A percentile compares a stretch with the other conserved stretches of the same genome.
phyloP scores from a whole-genome alignment of 2,329 filamentous ascomycete species.

The Hirsutella thompsonii region DNA sequence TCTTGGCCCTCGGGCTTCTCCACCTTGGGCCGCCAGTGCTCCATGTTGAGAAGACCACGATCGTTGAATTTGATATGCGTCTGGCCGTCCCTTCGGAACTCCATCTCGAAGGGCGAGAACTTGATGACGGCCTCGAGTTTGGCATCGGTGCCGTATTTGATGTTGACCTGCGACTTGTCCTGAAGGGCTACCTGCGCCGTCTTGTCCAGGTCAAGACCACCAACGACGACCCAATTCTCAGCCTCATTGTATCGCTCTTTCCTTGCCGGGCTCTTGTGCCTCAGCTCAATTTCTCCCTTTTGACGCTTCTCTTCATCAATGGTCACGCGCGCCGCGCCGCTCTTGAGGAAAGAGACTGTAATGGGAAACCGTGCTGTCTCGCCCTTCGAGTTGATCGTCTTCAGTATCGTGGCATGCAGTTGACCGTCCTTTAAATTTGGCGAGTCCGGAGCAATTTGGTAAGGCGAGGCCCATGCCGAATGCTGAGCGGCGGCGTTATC shows the following conservation, averaged over 20 bases:
- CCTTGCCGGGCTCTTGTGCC: slow-evolving; percentile 69
- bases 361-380: slow-evolving; percentile 70
- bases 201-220: slow-evolving; percentile 61
- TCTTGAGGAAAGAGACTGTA: slow-evolving; percentile 78
- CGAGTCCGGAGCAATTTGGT: slow-evolving; percentile 59
- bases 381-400: slow-evolving; percentile 50
- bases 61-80: slow-evolving; percentile 84
- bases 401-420: slow-evolving; percentile 69
- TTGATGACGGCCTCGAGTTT: slow-evolving; percentile 74
- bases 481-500: slow-evolving; percentile 57
- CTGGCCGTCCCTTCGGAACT: slow-evolving; percentile 73
- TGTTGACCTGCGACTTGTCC: slow-evolving; percentile 53
- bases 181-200: slow-evolving; percentile 55
- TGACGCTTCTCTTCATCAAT: slow-evolving; percentile 85
- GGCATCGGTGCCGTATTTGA: slow-evolving; percentile 66
- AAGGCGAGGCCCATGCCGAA: slow-evolving; percentile 66
- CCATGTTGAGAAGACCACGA: slow-evolving; percentile 79
- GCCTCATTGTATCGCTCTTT: slow-evolving; percentile 95
- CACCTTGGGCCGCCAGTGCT: slow-evolving; percentile 87
- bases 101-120: slow-evolving; percentile 70
- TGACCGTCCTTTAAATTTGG: slow-evolving; percentile 68
- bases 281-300: slow-evolving; percentile 77
- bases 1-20: slow-evolving; percentile 42
- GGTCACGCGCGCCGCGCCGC: slow-evolving; percentile 74
- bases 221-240: slow-evolving; percentile 74